Conservation (phyloP, 2,329 filamentous ascomycete genomes). For the Thielaviopsis musarum region DNA sequence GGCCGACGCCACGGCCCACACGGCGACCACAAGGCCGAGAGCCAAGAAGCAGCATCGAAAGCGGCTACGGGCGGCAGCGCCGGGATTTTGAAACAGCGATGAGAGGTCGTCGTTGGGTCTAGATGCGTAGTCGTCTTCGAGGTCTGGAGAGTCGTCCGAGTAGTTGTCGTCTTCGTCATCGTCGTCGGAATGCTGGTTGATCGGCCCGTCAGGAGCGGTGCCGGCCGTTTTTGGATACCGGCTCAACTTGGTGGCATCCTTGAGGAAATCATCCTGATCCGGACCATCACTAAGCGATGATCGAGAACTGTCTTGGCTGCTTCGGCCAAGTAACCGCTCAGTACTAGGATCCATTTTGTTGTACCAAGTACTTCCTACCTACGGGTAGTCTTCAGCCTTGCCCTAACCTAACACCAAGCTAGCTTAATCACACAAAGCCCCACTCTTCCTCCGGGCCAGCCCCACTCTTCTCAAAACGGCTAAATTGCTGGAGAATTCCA, state of each 20-base stretch:
- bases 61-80: neutral
- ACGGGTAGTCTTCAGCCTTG: no score
- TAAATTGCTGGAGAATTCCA: neutral
- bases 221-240: neutral
- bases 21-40: constrained; percentile 16
- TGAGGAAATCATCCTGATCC: neutral
- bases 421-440: no score
- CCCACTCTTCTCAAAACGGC: neutral
- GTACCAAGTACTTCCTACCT: no score
- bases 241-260: neutral
- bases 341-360: neutral
- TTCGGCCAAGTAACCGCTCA: neutral
- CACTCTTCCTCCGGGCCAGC: neutral
- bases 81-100: neutral
- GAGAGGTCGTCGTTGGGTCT: neutral
- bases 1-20: constrained; percentile 24
- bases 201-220: neutral
- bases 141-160: neutral
- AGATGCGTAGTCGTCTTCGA: no score
- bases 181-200: neutral
- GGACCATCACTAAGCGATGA: neutral
- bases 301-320: neutral
- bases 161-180: neutral
- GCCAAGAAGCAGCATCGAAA: neutral
- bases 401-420: no score